phyloP scores from a whole-genome alignment of 2,329 filamentous ascomycete genomes.

The Trichoderma hamatum region DNA sequence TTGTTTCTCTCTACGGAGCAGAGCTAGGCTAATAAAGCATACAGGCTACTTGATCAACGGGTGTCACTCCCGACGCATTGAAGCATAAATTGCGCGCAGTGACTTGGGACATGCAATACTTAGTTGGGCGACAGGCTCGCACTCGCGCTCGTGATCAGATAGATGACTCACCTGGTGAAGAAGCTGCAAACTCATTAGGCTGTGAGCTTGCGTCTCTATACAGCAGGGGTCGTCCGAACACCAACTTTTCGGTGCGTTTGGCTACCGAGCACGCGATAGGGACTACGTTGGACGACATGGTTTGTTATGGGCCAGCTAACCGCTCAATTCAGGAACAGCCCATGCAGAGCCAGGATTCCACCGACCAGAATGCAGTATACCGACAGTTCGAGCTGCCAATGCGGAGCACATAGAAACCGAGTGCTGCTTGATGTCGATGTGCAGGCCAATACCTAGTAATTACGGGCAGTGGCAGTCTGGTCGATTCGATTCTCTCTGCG shows the following conservation, averaged over 20 bases:
- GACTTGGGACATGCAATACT: neutral
- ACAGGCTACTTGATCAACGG: neutral
- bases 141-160: neutral
- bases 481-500: neutral
- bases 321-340: neutral
- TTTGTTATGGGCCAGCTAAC: neutral
- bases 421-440: neutral
- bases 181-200: neutral
- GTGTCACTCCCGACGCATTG: neutral
- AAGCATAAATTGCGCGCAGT: neutral
- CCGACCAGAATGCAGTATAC: neutral
- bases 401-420: neutral
- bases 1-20: neutral
- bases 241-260: neutral
- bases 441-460: neutral
- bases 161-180: neutral
- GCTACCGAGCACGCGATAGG: constrained; percentile 19
- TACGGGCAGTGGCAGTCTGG: neutral
- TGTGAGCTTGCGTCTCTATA: neutral
- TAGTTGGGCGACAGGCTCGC: neutral
- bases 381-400: neutral
- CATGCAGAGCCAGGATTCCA: neutral
- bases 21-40: neutral
- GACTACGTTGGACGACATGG: constrained; percentile 1
- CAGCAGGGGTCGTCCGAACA: neutral